Evolutionary conservation across 331 rosid genomes (phyloP), one percentile per base, ranked within the genome.

Genomic region (Phaseolus coccineus): DNA sequence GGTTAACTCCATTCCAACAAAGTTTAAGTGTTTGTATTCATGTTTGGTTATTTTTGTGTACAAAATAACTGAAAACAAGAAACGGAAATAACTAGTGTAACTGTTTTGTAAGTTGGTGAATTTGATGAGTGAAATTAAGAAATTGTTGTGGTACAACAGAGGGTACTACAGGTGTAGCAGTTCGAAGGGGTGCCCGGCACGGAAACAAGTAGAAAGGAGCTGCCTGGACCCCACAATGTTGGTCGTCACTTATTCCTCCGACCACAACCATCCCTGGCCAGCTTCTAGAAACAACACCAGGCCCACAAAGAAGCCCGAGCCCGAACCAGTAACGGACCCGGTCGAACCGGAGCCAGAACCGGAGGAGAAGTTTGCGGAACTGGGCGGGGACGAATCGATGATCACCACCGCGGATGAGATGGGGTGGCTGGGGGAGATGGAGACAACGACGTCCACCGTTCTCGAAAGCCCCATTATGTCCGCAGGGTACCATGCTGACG

Each of bases 141-240:
- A 5, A 27, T 63, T 33, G 46, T 37, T 35, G 28, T 37, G 50
- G 40, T 13, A 82, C 92, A 95, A 82, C 92, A 95, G 99, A 85
- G 99, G 97, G 11, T 95, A 95, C 85, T 95, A 95, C 82, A 80
- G 98, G 69, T 95, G 99, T 52, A 95, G 99, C 83, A 95, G 96
- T 76, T 91, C 97, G 0, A 95, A 95, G 65, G 99, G 99, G 0
- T 95, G 99, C 39, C 99, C 99, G 0, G 99, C 99, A 2, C 86
- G 98, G 78, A 95, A 95, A 58, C 98, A 95, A 82, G 98, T 95
- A 14, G 98, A 95, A 80, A 91, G 93, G 73, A 93, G 91, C 81
- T 85, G 90, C 1, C 56, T 76, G 84, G 97, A 95, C 81, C 99
- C 99, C 81, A 85, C 97, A 42, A 95, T 84, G 97, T 84, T 95